Percentiles rank a stretch among this genome's conserved stretches.
phyloP scores from a whole-genome alignment of 2,329 filamentous ascomycete species.

The Arthrobotrys conoides region DNA sequence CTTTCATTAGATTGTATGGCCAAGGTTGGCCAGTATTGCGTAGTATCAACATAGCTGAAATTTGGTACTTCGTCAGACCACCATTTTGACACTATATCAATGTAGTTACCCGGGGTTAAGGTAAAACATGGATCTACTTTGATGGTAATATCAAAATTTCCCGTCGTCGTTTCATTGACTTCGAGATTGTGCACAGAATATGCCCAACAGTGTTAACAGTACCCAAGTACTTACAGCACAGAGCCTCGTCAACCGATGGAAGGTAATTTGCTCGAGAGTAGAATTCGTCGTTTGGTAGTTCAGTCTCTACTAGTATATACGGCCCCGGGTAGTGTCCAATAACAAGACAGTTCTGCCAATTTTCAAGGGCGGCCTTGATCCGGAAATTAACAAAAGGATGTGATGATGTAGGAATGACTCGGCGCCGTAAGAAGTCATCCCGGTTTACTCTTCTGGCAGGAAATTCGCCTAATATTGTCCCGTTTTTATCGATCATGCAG shows the following conservation, averaged over 20 bases:
- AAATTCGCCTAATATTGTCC: slow-evolving; percentile 19
- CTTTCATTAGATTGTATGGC: slow-evolving; percentile 29
- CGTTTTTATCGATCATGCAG: slow-evolving; percentile 25
- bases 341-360: slow-evolving; percentile 37
- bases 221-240: slow-evolving; percentile 35
- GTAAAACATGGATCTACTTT: slow-evolving; percentile 27
- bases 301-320: slow-evolving; percentile 39
- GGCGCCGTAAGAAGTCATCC: slow-evolving; percentile 18
- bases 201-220: slow-evolving; percentile 29
- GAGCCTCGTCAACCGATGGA: neutral
- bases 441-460: slow-evolving; percentile 19
- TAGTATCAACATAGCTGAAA: slow-evolving; percentile 14
- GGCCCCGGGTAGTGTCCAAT: slow-evolving; percentile 34
- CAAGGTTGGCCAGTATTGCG: slow-evolving; percentile 32
- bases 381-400: slow-evolving; percentile 30
- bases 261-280: slow-evolving; percentile 11
- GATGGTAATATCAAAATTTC: neutral
- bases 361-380: slow-evolving; percentile 36
- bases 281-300: slow-evolving; percentile 24
- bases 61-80: slow-evolving; percentile 24
- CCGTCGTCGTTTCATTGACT: neutral
- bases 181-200: slow-evolving; percentile 22
- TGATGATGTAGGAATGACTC: slow-evolving; percentile 22
- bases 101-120: neutral
- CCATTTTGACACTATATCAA: slow-evolving; percentile 3